Percentiles rank a stretch among this genome's conserved stretches.
Evolutionary conservation across 257 asterid species (phyloP).

Genomic region (Eucommia ulmoides): DNA sequence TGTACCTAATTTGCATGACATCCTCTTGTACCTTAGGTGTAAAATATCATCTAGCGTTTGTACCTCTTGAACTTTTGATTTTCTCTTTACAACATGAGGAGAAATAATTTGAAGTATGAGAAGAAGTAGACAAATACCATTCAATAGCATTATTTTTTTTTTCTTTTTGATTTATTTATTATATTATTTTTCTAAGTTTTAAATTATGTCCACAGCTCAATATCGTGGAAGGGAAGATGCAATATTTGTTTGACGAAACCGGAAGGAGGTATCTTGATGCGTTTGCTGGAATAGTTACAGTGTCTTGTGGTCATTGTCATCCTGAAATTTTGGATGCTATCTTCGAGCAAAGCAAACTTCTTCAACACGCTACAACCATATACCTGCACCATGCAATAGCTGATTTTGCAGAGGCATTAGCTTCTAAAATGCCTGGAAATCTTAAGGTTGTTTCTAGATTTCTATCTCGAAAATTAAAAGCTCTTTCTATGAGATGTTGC

Average conservation of each 20-base stretch:
- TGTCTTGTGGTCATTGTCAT: conserved; percentile 95
- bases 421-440: conserved; percentile 90
- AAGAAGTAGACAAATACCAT: too few relatives aligned
- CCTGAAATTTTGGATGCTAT: conserved; percentile 63
- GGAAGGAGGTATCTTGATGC: conserved; percentile 94
- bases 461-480: too few relatives aligned
- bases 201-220: conserved; percentile 44
- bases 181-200: too few relatives aligned
- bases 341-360: conserved; percentile 80
- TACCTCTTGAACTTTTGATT: too few relatives aligned
- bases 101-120: too few relatives aligned
- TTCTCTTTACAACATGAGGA: too few relatives aligned
- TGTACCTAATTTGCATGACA: too few relatives aligned
- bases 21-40: too few relatives aligned
- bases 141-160: too few relatives aligned
- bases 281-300: conserved; percentile 92
- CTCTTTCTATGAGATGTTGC: too few relatives aligned
- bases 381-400: conserved; percentile 84
- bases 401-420: conserved; percentile 84
- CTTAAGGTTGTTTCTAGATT: conserved; percentile 36
- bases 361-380: conserved; percentile 88
- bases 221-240: conserved; percentile 97
- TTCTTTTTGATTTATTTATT: too few relatives aligned
- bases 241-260: conserved; percentile 75
- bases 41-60: too few relatives aligned